Evolutionary conservation across 2,329 filamentous ascomycete genomes (phyloP).

Genomic region (Arthrinium phaeospermum): DNA sequence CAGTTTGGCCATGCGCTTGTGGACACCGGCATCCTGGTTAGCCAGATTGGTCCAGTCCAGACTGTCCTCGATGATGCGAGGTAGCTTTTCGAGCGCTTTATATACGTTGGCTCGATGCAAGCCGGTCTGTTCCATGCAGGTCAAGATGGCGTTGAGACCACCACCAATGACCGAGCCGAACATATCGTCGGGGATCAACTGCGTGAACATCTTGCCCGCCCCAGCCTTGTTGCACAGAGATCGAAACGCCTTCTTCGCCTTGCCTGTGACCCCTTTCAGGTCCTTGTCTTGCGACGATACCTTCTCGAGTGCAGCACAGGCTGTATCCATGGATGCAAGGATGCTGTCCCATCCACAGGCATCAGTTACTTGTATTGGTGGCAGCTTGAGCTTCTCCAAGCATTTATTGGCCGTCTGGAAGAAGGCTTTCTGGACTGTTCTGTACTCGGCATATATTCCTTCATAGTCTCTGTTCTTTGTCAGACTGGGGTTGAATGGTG

Average conservation of each 20-base stretch:
- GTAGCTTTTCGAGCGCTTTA: slow-evolving; percentile 25
- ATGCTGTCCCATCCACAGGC: background rate
- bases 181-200: slow-evolving; percentile 24
- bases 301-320: slow-evolving; percentile 9
- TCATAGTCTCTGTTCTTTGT: background rate
- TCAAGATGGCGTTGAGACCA: slow-evolving; percentile 24
- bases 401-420: background rate
- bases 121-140: slow-evolving; percentile 21
- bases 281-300: background rate
- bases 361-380: background rate
- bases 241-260: slow-evolving; percentile 20
- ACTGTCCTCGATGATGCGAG: slow-evolving; percentile 23
- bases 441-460: background rate
- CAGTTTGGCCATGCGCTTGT: slow-evolving; percentile 23
- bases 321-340: background rate
- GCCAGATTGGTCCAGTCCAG: slow-evolving; percentile 16
- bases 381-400: background rate
- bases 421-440: background rate
- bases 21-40: slow-evolving; percentile 21
- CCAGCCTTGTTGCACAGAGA: slow-evolving; percentile 24
- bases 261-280: background rate
- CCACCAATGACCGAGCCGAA: slow-evolving; percentile 25
- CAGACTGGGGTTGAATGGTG: background rate
- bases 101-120: slow-evolving; percentile 25
- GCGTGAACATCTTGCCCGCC: slow-evolving; percentile 19